A percentile compares a stretch with the other conserved stretches of the same genome.
Conservation (phyloP, 2,329 filamentous ascomycete genomes). For the Claviceps africana region DNA sequence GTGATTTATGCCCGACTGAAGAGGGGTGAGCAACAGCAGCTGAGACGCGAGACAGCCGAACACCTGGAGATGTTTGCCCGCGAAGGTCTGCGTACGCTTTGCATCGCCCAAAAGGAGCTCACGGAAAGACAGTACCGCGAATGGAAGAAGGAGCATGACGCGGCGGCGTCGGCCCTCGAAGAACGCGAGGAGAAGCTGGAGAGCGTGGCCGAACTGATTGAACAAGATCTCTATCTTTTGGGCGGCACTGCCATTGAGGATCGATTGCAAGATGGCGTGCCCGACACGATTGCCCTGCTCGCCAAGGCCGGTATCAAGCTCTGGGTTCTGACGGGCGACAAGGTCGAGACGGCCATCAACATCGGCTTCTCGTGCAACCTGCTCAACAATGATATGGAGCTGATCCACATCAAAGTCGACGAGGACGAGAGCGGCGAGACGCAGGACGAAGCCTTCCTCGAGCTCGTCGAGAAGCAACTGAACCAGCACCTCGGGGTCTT, state of each 20-base stretch:
- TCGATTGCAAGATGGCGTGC: slow-evolving; percentile 88
- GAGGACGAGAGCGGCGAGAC: slow-evolving; percentile 49
- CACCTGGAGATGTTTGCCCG: slow-evolving; percentile 95
- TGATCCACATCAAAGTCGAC: slow-evolving; percentile 76
- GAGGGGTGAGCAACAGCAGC: slow-evolving; percentile 70
- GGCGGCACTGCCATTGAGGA: slow-evolving; percentile 97
- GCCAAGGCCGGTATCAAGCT: slow-evolving; percentile 93
- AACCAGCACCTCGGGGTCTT: slow-evolving; percentile 62
- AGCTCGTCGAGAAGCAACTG: slow-evolving; percentile 53
- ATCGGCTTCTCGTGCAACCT: slow-evolving; percentile 98
- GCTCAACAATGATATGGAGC: slow-evolving; percentile 93
- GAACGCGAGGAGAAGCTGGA: slow-evolving; percentile 90
- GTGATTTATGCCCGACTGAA: slow-evolving; percentile 89
- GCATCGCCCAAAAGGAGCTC: slow-evolving; percentile 74
- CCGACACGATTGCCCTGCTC: slow-evolving; percentile 84
- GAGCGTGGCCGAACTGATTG: slow-evolving; percentile 75
- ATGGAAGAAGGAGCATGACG: slow-evolving; percentile 80
- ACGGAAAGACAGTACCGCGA: slow-evolving; percentile 67
- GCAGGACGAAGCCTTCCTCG: slow-evolving; percentile 34
- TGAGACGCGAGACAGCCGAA: slow-evolving; percentile 73
- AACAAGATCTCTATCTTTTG: slow-evolving; percentile 74
- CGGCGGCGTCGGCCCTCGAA: slow-evolving; percentile 69
- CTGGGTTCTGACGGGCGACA: slow-evolving; percentile 96
- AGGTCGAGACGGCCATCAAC: slow-evolving; percentile 98
- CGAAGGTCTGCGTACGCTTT: slow-evolving; percentile 87